Evolutionary conservation across 192 early-diverging fungal species (phyloP).

Genomic region (Backusella circina): DNA sequence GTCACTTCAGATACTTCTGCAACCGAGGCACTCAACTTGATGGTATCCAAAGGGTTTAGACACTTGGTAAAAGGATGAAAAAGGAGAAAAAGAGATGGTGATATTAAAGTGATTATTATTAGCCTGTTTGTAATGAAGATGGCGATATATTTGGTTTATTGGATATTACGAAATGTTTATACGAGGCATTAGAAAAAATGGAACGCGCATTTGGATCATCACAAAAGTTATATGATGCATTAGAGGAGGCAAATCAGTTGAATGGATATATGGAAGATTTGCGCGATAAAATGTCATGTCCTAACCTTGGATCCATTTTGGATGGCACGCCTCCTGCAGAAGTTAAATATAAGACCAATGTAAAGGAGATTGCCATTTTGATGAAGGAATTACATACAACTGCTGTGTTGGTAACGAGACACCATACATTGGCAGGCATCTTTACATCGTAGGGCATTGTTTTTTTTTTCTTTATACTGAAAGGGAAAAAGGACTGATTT

Average conservation of each 20-base stretch:
- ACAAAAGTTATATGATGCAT: constrained; percentile 74
- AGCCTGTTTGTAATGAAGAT: constrained; percentile 83
- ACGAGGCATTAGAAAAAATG: constrained; percentile 84
- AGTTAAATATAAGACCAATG: constrained; percentile 61
- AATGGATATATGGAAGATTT: constrained; percentile 69
- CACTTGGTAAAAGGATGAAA: constrained; percentile 54
- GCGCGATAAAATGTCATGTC: constrained; percentile 87
- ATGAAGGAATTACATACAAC: constrained; percentile 75
- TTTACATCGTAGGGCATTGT: constrained; percentile 55
- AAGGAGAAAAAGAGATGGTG: not conserved
- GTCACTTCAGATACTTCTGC: constrained; percentile 80
- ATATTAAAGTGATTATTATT: not conserved
- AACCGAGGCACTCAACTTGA: constrained; percentile 77
- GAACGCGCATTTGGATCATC: constrained; percentile 80
- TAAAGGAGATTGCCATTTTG: constrained; percentile 67
- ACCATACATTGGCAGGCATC: constrained; percentile 78
- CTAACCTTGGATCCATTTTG: constrained; percentile 83
- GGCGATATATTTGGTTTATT: constrained; percentile 82
- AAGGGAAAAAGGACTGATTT: too few relatives aligned
- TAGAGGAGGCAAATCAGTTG: constrained; percentile 77
- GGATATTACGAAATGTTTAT: constrained; percentile 84
- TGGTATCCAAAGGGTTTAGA: constrained; percentile 81
- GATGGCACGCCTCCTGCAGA: constrained; percentile 59
- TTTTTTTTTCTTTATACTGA: too few relatives aligned
- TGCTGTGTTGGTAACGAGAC: constrained; percentile 73